Percentiles rank a stretch among this genome's conserved stretches.
Evolutionary conservation across 106 monocot species (phyloP).

Genomic region (Acanthochlamys bracteata): DNA sequence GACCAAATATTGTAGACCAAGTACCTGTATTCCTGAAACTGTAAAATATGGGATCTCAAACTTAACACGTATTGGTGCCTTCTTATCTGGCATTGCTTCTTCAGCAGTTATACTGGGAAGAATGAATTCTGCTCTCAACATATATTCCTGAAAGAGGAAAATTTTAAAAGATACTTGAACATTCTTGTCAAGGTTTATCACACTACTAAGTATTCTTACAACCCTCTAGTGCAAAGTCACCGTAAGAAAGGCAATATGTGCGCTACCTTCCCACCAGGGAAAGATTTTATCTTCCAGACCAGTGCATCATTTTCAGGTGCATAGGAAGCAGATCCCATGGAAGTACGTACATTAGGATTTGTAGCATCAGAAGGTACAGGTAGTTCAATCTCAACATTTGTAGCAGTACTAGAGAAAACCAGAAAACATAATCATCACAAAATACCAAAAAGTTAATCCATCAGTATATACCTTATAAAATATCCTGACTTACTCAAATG

Average conservation of each 20-base stretch:
- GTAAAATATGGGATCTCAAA: conserved; percentile 99
- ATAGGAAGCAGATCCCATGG: conserved; percentile 94
- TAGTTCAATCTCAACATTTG: conserved; percentile 90
- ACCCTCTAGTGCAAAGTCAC: neutral
- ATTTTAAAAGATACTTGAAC: neutral
- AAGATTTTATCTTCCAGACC: conserved; percentile 98
- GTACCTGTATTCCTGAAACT: conserved; percentile 92
- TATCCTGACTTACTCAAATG: too few species aligned
- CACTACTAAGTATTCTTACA: neutral
- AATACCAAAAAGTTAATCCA: neutral
- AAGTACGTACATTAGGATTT: conserved; percentile 80
- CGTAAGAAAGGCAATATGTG: neutral
- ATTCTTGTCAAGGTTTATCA: neutral
- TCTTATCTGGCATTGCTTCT: conserved; percentile 72
- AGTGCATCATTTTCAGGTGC: conserved; percentile 92
- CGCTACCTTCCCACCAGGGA: conserved; percentile 88
- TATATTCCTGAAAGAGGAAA: conserved; percentile 57
- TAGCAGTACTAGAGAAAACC: conserved; percentile 59
- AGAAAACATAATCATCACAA: conserved; percentile 6
- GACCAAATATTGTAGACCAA: too few species aligned
- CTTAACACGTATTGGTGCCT: conserved; percentile 91
- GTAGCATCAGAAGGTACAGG: conserved; percentile 88
- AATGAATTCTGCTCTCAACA: conserved; percentile 89
- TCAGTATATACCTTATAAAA: neutral
- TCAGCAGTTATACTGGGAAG: conserved; percentile 90